A percentile compares a stretch with the other conserved stretches of the same genome.
These are phyloP conservation scores for Rhodotorula sp. DNA, from an alignment of 1,284 basidiomycete species.

Conservation along the genomic window DNA sequence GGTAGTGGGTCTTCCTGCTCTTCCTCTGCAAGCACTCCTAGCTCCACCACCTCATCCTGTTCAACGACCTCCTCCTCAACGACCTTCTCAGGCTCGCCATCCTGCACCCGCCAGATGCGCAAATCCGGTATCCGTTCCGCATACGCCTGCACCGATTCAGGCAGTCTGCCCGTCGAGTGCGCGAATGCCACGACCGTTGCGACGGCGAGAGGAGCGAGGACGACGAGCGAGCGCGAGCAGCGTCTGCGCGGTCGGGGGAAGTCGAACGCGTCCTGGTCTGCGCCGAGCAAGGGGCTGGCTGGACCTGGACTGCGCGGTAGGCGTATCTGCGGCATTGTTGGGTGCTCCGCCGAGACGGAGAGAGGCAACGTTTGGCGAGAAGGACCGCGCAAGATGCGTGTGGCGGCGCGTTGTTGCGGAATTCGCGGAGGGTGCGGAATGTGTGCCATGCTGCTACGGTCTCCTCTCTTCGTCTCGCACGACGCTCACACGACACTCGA, in stretches of 20 bases:
- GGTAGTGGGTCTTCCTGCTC: background rate
- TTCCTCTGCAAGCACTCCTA: background rate
- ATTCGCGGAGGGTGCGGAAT: too few relatives aligned
- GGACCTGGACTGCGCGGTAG: background rate
- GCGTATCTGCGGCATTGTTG: background rate
- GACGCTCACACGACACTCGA: too few relatives aligned
- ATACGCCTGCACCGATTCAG: background rate
- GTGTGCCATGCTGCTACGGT: too few relatives aligned
- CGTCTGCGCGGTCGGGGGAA: background rate
- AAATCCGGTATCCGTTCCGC: background rate
- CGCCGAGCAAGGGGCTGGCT: background rate
- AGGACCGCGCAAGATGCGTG: too few relatives aligned
- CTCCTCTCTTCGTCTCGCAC: too few relatives aligned
- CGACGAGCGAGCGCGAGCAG: background rate
- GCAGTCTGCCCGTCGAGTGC: background rate
- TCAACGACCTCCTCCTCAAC: background rate
- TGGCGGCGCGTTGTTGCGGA: too few relatives aligned
- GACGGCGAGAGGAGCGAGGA: background rate
- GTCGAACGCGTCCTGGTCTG: background rate
- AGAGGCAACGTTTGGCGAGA: too few relatives aligned
- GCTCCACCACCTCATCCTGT: background rate
- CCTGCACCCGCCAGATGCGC: background rate
- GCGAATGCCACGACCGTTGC: background rate
- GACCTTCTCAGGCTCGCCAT: too few relatives aligned
- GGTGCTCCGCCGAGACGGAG: background rate